Base-by-base conservation (phyloP, 371 early-diverging fungal species). In the Saksenaea vasiformis region DNA sequence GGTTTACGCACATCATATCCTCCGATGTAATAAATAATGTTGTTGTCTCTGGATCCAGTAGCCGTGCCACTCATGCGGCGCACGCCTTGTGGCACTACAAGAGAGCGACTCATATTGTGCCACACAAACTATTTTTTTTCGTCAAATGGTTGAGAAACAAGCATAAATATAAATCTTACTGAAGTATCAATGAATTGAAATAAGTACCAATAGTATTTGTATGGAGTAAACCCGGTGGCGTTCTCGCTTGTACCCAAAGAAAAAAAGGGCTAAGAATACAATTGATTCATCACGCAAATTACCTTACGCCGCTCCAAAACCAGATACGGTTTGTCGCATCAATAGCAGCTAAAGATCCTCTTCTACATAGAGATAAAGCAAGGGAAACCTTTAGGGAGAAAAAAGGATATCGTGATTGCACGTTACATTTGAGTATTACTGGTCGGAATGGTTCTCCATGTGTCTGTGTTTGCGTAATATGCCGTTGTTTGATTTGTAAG, bases 291-390 rank as follows among this genome's bases (percentile, higher is more conserved):
- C n/a, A n/a, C n/a, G n/a, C n/a, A n/a, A 39, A 2, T 47, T 47
- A 62, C 67, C 39, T 44, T 58, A 57, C 17, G 5, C 67, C 67
- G 41, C 67, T 59, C 67, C 67, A 67, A 10, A 67, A 38, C 67
- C 62, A 62, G 3, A 64, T 19, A 1, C 51, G 56, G 19, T 17
- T 51, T 14, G 27, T 64, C 38, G 1, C 31, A 9, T 19, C 61
- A 22, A 60, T 22, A 13, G 57, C 69, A 43, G 55, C 65, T 19
- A 47, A 19, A 56, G 60, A 47, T 57, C 28, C 43, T 19, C 38
- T 57, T 27, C 22, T 53, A 27, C 35, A 60, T 64, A 44, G 26
- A 28, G 11, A 37, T 47, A 34, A 47, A 57, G 10, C 22, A 22
- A 2, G 22, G 39, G 3, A 19, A 10, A 47, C 19, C 2, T 10